Evolutionary conservation across 352 stramenopile genomes (phyloP).

Genomic region (Phytopythium boreale): DNA sequence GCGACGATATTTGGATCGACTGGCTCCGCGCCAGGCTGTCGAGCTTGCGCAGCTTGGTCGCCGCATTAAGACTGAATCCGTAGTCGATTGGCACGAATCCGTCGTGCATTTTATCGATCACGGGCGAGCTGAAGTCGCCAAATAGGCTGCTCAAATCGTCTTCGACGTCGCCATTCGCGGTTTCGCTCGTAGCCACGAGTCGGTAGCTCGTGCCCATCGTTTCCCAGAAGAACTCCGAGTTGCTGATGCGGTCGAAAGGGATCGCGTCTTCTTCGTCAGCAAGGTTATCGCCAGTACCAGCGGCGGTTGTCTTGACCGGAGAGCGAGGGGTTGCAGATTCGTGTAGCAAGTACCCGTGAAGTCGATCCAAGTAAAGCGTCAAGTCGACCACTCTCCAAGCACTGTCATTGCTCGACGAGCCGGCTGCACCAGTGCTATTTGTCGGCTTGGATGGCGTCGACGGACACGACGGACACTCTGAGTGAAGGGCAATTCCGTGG

Average conservation of each 20-base stretch:
- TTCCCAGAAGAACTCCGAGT: slow-evolving; percentile 61
- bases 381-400: slow-evolving; percentile 52
- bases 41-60: slow-evolving; percentile 18
- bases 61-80: slow-evolving; percentile 27
- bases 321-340: slow-evolving; percentile 9
- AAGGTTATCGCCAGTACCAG: slow-evolving; percentile 8
- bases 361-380: slow-evolving; percentile 56
- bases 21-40: slow-evolving; percentile 15
- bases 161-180: slow-evolving; percentile 21
- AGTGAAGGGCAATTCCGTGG: slow-evolving; percentile 33
- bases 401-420: not conserved
- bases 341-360: slow-evolving; percentile 54
- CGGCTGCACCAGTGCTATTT: not conserved
- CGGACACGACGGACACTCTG: not conserved
- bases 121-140: slow-evolving; percentile 13
- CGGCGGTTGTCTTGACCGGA: slow-evolving; percentile 4
- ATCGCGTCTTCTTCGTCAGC: slow-evolving; percentile 12
- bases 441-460: not conserved
- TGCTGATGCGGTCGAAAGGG: slow-evolving; percentile 31
- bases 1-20: slow-evolving; percentile 16
- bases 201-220: slow-evolving; percentile 61
- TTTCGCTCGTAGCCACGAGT: slow-evolving; percentile 15
- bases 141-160: slow-evolving; percentile 30
- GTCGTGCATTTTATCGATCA: slow-evolving; percentile 47
- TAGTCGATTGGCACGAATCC: slow-evolving; percentile 48